Base-by-base conservation (phyloP, 805 yeast genomes). In the Candida maris region DNA sequence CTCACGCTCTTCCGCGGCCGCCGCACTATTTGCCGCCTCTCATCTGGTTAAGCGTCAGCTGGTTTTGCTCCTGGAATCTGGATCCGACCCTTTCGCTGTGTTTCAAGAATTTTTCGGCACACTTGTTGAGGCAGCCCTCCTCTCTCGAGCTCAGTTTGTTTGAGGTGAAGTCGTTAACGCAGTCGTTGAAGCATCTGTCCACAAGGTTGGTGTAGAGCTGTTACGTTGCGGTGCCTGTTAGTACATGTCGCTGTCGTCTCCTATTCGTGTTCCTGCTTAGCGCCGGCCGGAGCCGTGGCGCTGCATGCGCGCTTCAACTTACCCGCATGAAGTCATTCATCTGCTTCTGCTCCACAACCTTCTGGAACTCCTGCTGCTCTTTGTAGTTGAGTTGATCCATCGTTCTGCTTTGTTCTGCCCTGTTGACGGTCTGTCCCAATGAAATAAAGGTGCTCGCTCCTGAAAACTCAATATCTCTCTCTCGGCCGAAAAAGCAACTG, bases 301-400 rank as follows among this genome's bases (percentile, higher is more conserved):
- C 12, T 21, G 12, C 10, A 21, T 21, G 10, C 24, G 12, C 12
- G 16, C 28, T 25, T 25, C 8, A 8, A 65, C 69, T 41, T 51
- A 78, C 78, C 62, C 93, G 83, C 97, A 93, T 91, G 81, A 91
- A 93, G 65, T 91, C 98, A 67, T 85, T 85, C 96, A 93, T 89
- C 69, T 91, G 98, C 74, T 91, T 91, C 62, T 85, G 89, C 70
- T 91, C 98, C 48, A 91, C 95, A 47, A 91, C 70, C 64, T 82
- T 89, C 68, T 88, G 96, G 68, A 91, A 91, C 55, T 88, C 91
- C 67, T 88, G 96, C 69, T 93, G 97, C 70, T 91, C 98, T 62
- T 86, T 85, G 61, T 80, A 81, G 75, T 91, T 91, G 54, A 91
- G 75, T 66, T 86, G 94, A 59, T 91, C 98, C 98, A 91, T 91